Base-by-base conservation (phyloP, 2,329 filamentous ascomycete species). In the Aspergillus quadricinctus region DNA sequence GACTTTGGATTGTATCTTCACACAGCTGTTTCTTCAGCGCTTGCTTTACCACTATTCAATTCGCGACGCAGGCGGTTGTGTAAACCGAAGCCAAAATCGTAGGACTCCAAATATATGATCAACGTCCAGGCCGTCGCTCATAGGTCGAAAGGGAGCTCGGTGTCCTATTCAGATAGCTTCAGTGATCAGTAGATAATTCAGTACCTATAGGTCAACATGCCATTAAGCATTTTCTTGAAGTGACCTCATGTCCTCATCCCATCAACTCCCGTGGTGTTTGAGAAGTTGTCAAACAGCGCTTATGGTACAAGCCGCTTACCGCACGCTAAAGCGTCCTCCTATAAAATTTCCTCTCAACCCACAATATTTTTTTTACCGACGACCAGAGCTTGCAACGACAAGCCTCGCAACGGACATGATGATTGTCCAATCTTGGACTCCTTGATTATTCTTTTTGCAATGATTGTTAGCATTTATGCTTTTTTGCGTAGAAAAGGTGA, bases 351-450 rank as follows among this genome's bases (percentile, higher is more conserved):
- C 35, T 41, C 52, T 45, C 40, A 48, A 37, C 61, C 58, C 63
- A 65, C 64, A 65, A 60, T 48, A 59, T 62, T 65, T 63, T 61
- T 61, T 58, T 57, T 40, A 53, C 50, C 52, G 51, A 54, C 50
- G 57, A 48, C 45, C 56, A 46, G 50, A 56, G 57, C 59, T 63
- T 63, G 53, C 53, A 65, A 48, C 57, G 48, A 41, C 55, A 57
- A 61, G 52, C 11, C 49, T 41, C 50, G 40, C 45, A 46, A 48
- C 27, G 29, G 40, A 21, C 28, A 41, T 37, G 29, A 25, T 50
- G 29, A 10, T 29, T 41, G 21, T 29, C 19, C 49, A 21, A 14
- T 4, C 11, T 50, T 4, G 28, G 43, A 21, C 41, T 52, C 37
- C 29, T 45, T 27, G 45, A 46, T 41, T 35, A 31, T 43, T 14